phyloP scores from a whole-genome alignment of 257 asterid genomes.

The Salvia hispanica region DNA sequence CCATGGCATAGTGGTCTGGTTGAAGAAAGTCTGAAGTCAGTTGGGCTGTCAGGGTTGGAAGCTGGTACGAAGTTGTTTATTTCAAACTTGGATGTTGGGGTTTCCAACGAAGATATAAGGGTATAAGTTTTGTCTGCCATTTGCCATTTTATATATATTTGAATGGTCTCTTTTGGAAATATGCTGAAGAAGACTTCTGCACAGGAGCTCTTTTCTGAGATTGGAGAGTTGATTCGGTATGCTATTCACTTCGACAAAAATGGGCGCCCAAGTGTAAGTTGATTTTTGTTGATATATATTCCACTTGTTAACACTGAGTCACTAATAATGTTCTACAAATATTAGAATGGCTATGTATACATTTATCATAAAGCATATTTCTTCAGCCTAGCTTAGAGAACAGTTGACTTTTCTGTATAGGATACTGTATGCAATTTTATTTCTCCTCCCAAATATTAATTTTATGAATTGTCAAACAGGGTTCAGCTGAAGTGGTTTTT shows the following conservation, averaged over 20 bases:
- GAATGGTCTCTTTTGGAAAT: slow-evolving; percentile 38
- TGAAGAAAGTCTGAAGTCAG: slow-evolving; percentile 89
- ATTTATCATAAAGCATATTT: neutral
- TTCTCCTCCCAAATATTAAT: neutral
- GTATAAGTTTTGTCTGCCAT: slow-evolving; percentile 47
- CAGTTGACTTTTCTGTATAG: neutral
- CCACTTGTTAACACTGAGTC: neutral
- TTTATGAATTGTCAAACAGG: slow-evolving; percentile 41
- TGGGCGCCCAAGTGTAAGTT: slow-evolving; percentile 91
- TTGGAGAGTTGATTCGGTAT: slow-evolving; percentile 80
- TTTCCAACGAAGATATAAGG: slow-evolving; percentile 90
- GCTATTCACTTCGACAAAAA: slow-evolving; percentile 83
- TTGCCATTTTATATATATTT: slow-evolving; percentile 38
- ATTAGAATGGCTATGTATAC: neutral
- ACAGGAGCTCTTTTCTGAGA: slow-evolving; percentile 90
- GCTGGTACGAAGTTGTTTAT: slow-evolving; percentile 59
- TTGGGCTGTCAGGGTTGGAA: slow-evolving; percentile 72
- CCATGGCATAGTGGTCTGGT: slow-evolving; percentile 86
- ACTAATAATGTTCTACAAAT: neutral
- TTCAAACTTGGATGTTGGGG: slow-evolving; percentile 79
- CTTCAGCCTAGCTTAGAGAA: neutral
- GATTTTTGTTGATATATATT: neutral
- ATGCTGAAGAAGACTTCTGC: slow-evolving; percentile 50
- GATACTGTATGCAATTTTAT: neutral
- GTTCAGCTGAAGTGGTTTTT: slow-evolving; percentile 83